phyloP scores from a whole-genome alignment of 176 grass and related monocot genomes.

The Cocos nucifera region DNA sequence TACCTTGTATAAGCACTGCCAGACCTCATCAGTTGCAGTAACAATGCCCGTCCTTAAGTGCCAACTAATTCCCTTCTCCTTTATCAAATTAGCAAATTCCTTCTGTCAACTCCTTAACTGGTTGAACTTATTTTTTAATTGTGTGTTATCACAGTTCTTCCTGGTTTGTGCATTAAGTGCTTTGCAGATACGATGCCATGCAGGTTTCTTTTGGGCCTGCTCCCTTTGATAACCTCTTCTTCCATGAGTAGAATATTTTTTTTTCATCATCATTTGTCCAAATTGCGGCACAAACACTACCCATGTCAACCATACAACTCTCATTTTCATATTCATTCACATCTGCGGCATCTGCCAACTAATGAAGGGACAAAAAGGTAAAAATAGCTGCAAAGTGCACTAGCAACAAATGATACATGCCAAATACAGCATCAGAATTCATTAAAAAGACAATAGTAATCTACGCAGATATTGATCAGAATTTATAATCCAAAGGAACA shows the following conservation, averaged over 20 bases:
- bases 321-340: too few species aligned
- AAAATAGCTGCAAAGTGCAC: too few species aligned
- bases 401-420: too few species aligned
- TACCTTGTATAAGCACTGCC: constrained; percentile 9
- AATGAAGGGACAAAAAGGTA: too few species aligned
- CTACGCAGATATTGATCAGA: too few species aligned
- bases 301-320: too few species aligned
- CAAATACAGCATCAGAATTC: too few species aligned
- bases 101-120: constrained; percentile 3
- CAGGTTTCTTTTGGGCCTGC: constrained; percentile 1
- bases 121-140: constrained; percentile 16
- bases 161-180: constrained; percentile 4
- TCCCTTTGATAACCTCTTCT: constrained; percentile 5
- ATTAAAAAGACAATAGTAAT: too few species aligned
- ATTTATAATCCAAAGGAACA: too few species aligned
- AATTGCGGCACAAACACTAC: background rate
- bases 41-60: background rate
- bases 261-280: constrained; percentile 12
- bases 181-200: constrained; percentile 1
- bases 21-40: constrained; percentile 7
- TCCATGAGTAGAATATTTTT: background rate
- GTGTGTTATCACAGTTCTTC: background rate
- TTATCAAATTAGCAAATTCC: constrained; percentile 12
- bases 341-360: too few species aligned
- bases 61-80: background rate